Evolutionary conservation across 164 flowering plant species (phyloP).

Genomic region (Houttuynia cordata): DNA sequence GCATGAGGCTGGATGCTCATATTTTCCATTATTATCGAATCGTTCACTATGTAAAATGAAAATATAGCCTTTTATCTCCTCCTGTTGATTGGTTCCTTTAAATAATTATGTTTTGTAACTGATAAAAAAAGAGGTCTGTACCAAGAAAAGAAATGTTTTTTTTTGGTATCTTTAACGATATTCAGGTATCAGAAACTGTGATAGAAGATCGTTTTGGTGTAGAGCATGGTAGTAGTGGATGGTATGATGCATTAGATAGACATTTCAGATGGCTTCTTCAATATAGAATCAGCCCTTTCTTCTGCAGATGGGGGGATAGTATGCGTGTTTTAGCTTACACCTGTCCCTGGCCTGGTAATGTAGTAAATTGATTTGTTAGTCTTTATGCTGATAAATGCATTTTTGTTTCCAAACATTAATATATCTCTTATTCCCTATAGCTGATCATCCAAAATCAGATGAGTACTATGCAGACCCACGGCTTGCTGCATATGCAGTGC

Average conservation of each 20-base stretch:
- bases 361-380: neutral
- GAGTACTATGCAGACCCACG: conserved; percentile 85
- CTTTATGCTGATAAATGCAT: neutral
- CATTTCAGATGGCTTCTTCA: conserved; percentile 98
- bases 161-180: conserved; percentile 12
- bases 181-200: conserved; percentile 90
- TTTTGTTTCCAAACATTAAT: no score
- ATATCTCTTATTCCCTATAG: conserved; percentile 20
- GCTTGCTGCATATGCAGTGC: conserved; percentile 94
- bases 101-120: no score
- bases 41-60: no score
- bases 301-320: conserved; percentile 89
- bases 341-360: conserved; percentile 90
- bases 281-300: conserved; percentile 83
- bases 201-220: conserved; percentile 95
- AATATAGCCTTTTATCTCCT: no score
- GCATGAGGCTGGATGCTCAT: no score
- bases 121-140: no score
- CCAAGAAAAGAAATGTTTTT: conserved; percentile 1
- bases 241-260: conserved; percentile 73
- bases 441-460: conserved; percentile 87
- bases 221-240: conserved; percentile 71
- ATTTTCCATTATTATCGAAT: no score
- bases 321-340: conserved; percentile 96
- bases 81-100: no score